Evolutionary conservation across 495 filamentous ascomycete genomes (phyloP), one percentile per base, ranked within the genome.

Genomic region (Beverwykella pulmonaria): DNA sequence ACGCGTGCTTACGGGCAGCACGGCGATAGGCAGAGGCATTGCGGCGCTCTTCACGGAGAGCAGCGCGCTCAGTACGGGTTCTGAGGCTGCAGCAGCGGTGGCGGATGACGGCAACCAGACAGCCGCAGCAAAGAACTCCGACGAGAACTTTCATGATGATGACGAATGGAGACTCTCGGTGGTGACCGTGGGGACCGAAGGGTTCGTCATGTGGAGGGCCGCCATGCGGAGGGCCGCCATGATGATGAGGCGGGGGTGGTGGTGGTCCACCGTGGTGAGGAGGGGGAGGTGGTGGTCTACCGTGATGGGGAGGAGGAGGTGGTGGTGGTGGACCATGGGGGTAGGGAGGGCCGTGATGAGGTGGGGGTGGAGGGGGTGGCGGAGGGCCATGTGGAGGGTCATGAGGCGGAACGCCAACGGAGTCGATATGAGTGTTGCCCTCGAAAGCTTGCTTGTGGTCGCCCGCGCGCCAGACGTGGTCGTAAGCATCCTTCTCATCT

Each of bases 31-130:
- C 66, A 7, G 72, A 74, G 7, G 67, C 65, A 27, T 71, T 75
- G 27, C 69, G 68, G 26, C 73, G 72, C 68, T 79, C 76, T 63
- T 79, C 74, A 14, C 71, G 64, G n/a, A 63, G 55, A 29, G 75
- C 74, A 25, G 69, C 71, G 15, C 75, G 74, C 27, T 78, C 75
- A 19, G 69, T 71, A 29, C 70, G 68, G 26, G 39, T 66, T 25
- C 76, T 67, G 47, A 71, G 61, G 25, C 63, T 69, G 49, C 64
- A 67, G 62, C 75, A 77, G 23, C 63, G 61, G 30, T 63, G 55
- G 44, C 63, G 68, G 32, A 79, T 59, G 20, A 78, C 56, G 9
- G 65, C 62, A 22, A 71, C 12, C 17, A 75, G 34, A 52, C 72
- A 61, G 15, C 70, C 52, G 48, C 71, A 60, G 59, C 69, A 67